phyloP scores from a whole-genome alignment of 352 stramenopile genomes.

The Pythium rhizo-oryzae region DNA sequence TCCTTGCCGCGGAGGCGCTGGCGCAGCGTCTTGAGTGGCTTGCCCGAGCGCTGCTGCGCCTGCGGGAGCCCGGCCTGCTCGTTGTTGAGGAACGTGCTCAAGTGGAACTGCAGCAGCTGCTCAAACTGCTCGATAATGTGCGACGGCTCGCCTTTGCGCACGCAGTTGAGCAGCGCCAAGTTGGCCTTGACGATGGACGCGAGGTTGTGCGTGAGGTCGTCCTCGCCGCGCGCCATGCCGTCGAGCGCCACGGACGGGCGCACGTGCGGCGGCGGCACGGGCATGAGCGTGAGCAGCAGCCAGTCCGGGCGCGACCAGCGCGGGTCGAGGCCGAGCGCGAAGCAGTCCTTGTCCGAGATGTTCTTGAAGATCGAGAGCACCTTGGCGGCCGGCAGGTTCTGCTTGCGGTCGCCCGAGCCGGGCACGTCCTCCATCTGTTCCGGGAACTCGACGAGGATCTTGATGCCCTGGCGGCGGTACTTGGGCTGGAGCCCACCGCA shows the following conservation, averaged over 20 bases:
- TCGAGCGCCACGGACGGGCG: slow-evolving; percentile 96
- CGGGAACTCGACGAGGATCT: slow-evolving; percentile 95
- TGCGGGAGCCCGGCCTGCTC: slow-evolving; percentile 95
- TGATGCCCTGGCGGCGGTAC: slow-evolving; percentile 95
- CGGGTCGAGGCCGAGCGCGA: slow-evolving; percentile 94
- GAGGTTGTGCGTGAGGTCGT: slow-evolving; percentile 99
- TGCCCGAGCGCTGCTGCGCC: slow-evolving; percentile 96
- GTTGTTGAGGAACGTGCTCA: slow-evolving; percentile 98
- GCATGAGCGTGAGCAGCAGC: slow-evolving; percentile 98
- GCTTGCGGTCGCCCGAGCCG: slow-evolving; percentile 96
- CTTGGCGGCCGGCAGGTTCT: slow-evolving; percentile 95
- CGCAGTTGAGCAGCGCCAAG: slow-evolving; percentile 93
- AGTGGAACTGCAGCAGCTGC: slow-evolving; percentile 85
- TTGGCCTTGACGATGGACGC: slow-evolving; percentile 99
- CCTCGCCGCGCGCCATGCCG: slow-evolving; percentile 93
- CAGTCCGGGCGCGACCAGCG: slow-evolving; percentile 97
- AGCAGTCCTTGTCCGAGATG: slow-evolving; percentile 97
- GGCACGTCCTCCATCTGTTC: slow-evolving; percentile 95
- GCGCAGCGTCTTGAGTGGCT: slow-evolving; percentile 98
- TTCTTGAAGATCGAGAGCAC: slow-evolving; percentile 97
- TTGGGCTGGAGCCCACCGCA: slow-evolving; percentile 92
- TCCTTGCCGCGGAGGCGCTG: slow-evolving; percentile 97
- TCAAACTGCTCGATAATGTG: slow-evolving; percentile 97
- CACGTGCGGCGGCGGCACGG: slow-evolving; percentile 98
- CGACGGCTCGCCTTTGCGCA: slow-evolving; percentile 94